Conservation (phyloP, 2,329 filamentous ascomycete species). For the Ustulina deusta region DNA sequence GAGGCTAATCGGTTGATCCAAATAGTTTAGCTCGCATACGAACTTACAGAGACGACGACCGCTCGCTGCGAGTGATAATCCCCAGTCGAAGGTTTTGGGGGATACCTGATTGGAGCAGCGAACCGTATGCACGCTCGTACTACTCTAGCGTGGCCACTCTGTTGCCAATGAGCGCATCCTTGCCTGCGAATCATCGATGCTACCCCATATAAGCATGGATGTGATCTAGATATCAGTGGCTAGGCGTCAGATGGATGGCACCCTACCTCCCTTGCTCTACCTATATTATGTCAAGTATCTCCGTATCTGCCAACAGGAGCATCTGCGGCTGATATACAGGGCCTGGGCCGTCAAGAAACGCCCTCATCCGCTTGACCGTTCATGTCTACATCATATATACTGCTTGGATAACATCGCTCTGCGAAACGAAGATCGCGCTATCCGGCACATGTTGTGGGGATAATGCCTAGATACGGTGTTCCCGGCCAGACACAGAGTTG, state of each 20-base stretch:
- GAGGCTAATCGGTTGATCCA: slow-evolving; percentile 2
- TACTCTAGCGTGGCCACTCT: slow-evolving; percentile 11
- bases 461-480: neutral
- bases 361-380: neutral
- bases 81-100: neutral
- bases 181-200: slow-evolving; percentile 19
- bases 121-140: neutral
- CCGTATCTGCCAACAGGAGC: slow-evolving; percentile 5
- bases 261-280: slow-evolving; percentile 19
- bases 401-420: slow-evolving; percentile 10
- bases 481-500: neutral
- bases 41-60: no score
- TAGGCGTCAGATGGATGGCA: slow-evolving; percentile 19
- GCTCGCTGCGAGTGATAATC: neutral
- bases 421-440: slow-evolving; percentile 6
- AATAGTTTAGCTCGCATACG: neutral
- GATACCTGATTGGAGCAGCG: slow-evolving; percentile 6
- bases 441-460: neutral
- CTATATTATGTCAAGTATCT: slow-evolving; percentile 19
- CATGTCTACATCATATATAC: neutral
- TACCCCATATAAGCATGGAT: slow-evolving; percentile 19
- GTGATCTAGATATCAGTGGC: slow-evolving; percentile 19
- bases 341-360: neutral
- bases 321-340: slow-evolving; percentile 27
- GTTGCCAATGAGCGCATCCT: slow-evolving; percentile 11